phyloP scores from a whole-genome alignment of 73 alveolate species.

The Paramecium primaurelia region DNA sequence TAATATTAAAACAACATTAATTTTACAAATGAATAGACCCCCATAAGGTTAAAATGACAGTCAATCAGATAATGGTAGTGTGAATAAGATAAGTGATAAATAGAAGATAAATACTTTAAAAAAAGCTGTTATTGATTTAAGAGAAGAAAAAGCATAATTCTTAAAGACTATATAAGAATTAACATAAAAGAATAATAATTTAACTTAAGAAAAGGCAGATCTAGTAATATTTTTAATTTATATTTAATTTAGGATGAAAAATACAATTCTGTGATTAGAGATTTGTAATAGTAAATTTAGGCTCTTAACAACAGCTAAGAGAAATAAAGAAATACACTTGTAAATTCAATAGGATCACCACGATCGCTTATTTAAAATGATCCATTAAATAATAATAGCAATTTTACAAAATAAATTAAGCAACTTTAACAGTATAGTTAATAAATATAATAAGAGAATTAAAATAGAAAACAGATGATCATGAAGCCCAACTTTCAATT shows the following conservation, averaged over 20 bases:
- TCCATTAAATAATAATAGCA: neutral
- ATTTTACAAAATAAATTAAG: neutral
- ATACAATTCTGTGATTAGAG: neutral
- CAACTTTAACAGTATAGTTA: neutral
- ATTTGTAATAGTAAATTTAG: neutral
- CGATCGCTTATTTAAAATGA: neutral
- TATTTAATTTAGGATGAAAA: neutral
- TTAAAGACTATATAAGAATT: neutral
- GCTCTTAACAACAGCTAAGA: neutral
- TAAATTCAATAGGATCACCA: neutral
- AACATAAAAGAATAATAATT: neutral
- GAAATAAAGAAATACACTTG: neutral
- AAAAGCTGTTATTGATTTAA: conserved; percentile 31
- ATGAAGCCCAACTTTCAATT: neutral
- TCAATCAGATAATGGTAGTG: conserved; percentile 36
- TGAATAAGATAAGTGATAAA: neutral
- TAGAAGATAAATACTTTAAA: neutral
- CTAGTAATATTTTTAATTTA: neutral
- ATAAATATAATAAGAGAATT: neutral
- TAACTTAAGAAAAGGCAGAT: neutral
- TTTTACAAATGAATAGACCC: neutral
- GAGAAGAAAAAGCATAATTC: neutral
- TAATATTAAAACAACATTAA: neutral
- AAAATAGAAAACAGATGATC: neutral
- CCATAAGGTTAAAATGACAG: neutral